phyloP scores from a whole-genome alignment of 805 yeast species.

The Wickerhamiella bombiphila region DNA sequence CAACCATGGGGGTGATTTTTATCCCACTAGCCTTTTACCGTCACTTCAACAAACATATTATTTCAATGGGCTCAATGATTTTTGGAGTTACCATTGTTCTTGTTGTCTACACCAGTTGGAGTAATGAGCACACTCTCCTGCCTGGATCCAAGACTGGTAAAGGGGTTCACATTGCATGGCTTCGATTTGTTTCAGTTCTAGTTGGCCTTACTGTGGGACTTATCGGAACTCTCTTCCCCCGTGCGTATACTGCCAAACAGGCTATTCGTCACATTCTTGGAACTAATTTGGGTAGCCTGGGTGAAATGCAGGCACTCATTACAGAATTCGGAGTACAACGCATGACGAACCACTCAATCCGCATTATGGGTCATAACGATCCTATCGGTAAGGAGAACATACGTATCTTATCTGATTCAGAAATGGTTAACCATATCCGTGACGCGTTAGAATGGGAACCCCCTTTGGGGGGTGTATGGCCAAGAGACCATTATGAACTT shows the following conservation, averaged over 20 bases:
- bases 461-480: constrained; percentile 22
- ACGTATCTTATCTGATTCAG: too few species aligned
- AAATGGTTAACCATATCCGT: constrained; percentile 10
- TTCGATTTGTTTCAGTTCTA: constrained; percentile 22
- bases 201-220: constrained; percentile 22
- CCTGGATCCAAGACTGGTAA: constrained; percentile 14
- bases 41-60: constrained; percentile 19
- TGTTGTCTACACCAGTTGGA: constrained; percentile 24
- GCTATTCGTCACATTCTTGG: constrained; percentile 20
- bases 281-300: constrained; percentile 16
- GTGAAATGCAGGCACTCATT: constrained; percentile 20
- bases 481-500: constrained; percentile 18
- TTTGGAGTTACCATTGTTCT: constrained; percentile 19
- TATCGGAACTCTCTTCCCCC: constrained; percentile 22
- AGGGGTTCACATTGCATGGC: constrained; percentile 24
- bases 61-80: constrained; percentile 21
- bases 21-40: constrained; percentile 20
- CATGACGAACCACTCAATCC: constrained; percentile 12
- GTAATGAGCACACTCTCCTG: constrained; percentile 13
- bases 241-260: constrained; percentile 21
- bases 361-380: constrained; percentile 17
- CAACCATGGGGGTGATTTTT: constrained; percentile 19
- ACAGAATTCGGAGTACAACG: constrained; percentile 21
- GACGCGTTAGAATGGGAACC: constrained; percentile 25
- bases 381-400: too few species aligned